phyloP scores from a whole-genome alignment of 2,329 filamentous ascomycete genomes.

The Pestalotiopsis sp. region DNA sequence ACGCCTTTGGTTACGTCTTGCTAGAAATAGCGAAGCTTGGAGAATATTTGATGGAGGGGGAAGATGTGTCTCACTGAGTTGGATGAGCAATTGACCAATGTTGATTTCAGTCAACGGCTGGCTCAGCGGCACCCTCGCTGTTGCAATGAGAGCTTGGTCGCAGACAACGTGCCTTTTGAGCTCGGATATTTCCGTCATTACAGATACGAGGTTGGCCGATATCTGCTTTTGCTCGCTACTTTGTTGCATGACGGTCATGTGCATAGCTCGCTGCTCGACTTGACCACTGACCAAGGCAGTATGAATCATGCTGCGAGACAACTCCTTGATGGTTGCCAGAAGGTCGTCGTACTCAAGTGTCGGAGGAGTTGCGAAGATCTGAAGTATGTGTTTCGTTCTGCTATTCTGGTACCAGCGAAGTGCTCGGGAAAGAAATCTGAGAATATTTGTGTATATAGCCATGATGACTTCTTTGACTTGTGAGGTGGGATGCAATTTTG shows the following conservation, averaged over 20 bases:
- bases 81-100: too few relatives aligned
- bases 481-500: neutral
- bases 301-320: neutral
- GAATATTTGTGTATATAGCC: neutral
- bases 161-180: neutral
- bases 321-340: neutral
- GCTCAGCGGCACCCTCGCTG: neutral
- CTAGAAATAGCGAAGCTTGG: too few relatives aligned
- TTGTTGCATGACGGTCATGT: neutral
- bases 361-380: neutral
- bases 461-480: neutral
- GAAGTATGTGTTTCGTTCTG: neutral
- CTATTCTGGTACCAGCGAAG: neutral
- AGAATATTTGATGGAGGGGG: too few relatives aligned
- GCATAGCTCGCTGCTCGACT: constrained; percentile 4
- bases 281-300: neutral
- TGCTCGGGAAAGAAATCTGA: neutral
- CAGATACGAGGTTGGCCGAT: neutral
- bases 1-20: too few relatives aligned
- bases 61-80: too few relatives aligned
- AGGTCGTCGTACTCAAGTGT: neutral
- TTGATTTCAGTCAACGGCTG: too few relatives aligned
- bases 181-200: neutral
- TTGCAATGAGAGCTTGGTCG: neutral
- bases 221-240: neutral